phyloP scores from a whole-genome alignment of 495 filamentous ascomycete genomes.

The Penicillium waksmanii region DNA sequence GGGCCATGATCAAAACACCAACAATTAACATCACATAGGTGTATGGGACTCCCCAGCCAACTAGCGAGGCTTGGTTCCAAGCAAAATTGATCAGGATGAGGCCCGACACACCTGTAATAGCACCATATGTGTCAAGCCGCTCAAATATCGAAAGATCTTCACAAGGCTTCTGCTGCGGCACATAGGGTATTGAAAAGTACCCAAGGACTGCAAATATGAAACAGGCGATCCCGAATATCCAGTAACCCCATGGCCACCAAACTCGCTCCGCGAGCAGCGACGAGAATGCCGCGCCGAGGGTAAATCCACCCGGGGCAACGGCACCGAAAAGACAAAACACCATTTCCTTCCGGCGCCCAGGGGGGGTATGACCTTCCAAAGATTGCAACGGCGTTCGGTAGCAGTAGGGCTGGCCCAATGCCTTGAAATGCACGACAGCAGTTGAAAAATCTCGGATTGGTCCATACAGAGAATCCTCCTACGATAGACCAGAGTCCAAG shows the following conservation, averaged over 20 bases:
- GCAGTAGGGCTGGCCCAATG: conserved; percentile 53
- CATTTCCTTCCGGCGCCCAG: conserved; percentile 59
- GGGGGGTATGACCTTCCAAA: conserved; percentile 42
- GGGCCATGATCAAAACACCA: conserved; percentile 50
- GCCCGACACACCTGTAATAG: conserved; percentile 55
- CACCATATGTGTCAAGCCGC: conserved; percentile 37
- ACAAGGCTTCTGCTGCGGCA: conserved; percentile 18
- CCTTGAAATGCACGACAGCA: conserved; percentile 53
- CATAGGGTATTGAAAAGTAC: conserved; percentile 52
- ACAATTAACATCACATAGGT: conserved; percentile 58
- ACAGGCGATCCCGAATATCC: conserved; percentile 57
- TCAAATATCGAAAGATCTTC: conserved; percentile 11
- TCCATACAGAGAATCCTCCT: conserved; percentile 51
- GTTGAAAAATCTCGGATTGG: conserved; percentile 42
- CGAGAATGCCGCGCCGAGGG: conserved; percentile 53
- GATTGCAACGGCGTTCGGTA: conserved; percentile 54
- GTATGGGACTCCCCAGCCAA: conserved; percentile 60
- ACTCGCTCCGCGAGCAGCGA: conserved; percentile 33
- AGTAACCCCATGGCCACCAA: conserved; percentile 70
- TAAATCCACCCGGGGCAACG: conserved; percentile 55
- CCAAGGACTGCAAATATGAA: conserved; percentile 44
- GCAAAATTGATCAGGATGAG: conserved; percentile 64
- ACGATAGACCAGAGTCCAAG: conserved; percentile 61
- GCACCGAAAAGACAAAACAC: conserved; percentile 62
- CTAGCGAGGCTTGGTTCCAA: conserved; percentile 63